Base-by-base conservation (phyloP, 352 stramenopile genomes). In the Globisporangium perplexum region DNA sequence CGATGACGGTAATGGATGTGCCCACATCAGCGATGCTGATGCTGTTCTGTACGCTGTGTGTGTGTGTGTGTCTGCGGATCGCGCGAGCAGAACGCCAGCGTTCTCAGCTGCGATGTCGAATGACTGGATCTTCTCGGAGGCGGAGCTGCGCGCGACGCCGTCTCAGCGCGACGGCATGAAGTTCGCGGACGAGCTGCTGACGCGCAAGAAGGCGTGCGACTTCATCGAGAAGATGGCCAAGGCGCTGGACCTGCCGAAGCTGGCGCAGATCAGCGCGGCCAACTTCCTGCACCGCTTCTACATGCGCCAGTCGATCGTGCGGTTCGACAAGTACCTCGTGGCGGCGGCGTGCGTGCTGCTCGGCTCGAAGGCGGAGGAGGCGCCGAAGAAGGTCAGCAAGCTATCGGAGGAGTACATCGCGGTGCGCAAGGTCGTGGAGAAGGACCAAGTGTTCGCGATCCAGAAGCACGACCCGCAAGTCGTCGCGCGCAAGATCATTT, bases 261-360 rank as follows among this genome's bases (percentile, higher is more conserved):
- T 95, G 8, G 80, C 79, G 47, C 78, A 91, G 51, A 87, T 88
- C 57, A 93, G 77, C 43, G 86, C 83, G 22, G 74, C 86, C 66
- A 88, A 90, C 45, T 96, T 83, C 47, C 78, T 96, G n/a, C 86
- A 96, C 55, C 75, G 85, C 28, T 96, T 96, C 60, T 94, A 77
- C 65, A 90, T 88, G 71, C 74, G 80, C 3, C 83, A 94, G 65
- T 91, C 83, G 22, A 69, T 95, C 38, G 77, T 90, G 35, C 74
- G 78, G 20, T 89, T 95, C 62, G 85, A 96, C 63, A 86, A 88
- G 59, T 95, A 82, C 59, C 47, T 90, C n/a, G 79, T 94, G 10
- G 81, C 79, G 7, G 82, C 79, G 4, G 79, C 86, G 2, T 95
- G 85, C 22, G 76, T 96, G 44, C 66, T 96, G 15, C 65, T 95